Evolutionary conservation across 2,329 filamentous ascomycete genomes (phyloP).

Genomic region (Calonectria montana): DNA sequence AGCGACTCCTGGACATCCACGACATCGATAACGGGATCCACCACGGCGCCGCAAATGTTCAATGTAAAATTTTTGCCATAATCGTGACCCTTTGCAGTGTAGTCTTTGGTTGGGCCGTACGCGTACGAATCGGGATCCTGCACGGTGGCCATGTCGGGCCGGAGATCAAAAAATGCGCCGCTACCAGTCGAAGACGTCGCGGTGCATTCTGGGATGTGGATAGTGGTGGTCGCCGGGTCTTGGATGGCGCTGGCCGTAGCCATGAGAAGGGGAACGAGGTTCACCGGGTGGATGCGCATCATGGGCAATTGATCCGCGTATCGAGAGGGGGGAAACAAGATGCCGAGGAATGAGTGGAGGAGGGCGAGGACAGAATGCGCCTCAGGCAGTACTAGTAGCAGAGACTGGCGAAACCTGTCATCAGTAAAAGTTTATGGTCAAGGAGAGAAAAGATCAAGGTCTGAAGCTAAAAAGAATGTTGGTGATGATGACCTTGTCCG

Average conservation of each 20-base stretch:
- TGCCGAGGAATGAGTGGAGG: not conserved
- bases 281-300: constrained; percentile 44
- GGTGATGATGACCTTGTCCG: constrained; percentile 3
- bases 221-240: constrained; percentile 54
- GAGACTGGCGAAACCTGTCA: constrained; percentile 7
- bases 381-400: constrained; percentile 15
- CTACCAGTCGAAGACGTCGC: constrained; percentile 65
- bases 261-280: constrained; percentile 51
- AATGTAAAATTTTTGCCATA: constrained; percentile 85
- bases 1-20: constrained; percentile 70
- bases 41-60: constrained; percentile 83
- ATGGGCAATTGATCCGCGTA: constrained; percentile 5
- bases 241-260: constrained; percentile 49
- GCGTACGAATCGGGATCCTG: constrained; percentile 56
- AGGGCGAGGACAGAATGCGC: constrained; percentile 9
- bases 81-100: constrained; percentile 78
- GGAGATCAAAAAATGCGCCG: constrained; percentile 70
- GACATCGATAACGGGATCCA: constrained; percentile 72
- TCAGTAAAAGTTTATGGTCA: constrained; percentile 11
- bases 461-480: constrained; percentile 21
- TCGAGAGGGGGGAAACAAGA: not conserved
- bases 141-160: constrained; percentile 63
- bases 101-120: constrained; percentile 59
- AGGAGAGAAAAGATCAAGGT: not conserved
- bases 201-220: constrained; percentile 63